Evolutionary conservation across 2,329 filamentous ascomycete species (phyloP), one percentile per base, ranked within the genome.

Genomic region (Fusarium gaditjirri): DNA sequence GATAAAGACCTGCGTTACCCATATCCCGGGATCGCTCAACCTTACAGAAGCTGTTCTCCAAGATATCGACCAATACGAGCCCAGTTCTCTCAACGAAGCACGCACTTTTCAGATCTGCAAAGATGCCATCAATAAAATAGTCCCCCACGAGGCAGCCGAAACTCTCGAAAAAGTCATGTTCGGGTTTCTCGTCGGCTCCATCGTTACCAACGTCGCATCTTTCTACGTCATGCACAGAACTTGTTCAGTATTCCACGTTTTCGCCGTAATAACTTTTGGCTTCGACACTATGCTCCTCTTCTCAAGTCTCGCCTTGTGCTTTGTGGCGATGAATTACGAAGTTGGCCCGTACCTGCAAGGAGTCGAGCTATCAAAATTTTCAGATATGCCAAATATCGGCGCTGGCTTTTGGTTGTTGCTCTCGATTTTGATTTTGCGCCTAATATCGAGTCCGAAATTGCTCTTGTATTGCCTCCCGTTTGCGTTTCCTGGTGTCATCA

Each of bases 261-360:
- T 14, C 6, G 36, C 47, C 3, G 59, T 61, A 2, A 27, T 31
- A 8, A 19, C 74, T 5, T 41, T 75, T 4, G 55, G 29, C 3
- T 16, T 43, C 14, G 73, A 75, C 25, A 66, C 65, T 8, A 12
- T 75, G 1, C 64, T 74, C 29, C 73, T 75, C 14, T 72, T 75
- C 13, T 39, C 61, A 2, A 61, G 70, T 1, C 68, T 75, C 5
- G 43, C 62, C 11, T n/a, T 75, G 23, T 75, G 68, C 4, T 69
- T 75, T 17, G 61, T 68, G 1, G 58, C 61, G 68, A 75, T 75
- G 72, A 75, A 70, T 13, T 75, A 61, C 12, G 73, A 75, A 21
- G 70, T 68, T 5, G 73, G 73, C 1, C 67, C 70, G 0, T 75
- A 75, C 29, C 38, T 75, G 1, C 42, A 59, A 4, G 29, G n/a